Conservation (phyloP, 73 alveolate species). For the Paraurostyla sp. region DNA sequence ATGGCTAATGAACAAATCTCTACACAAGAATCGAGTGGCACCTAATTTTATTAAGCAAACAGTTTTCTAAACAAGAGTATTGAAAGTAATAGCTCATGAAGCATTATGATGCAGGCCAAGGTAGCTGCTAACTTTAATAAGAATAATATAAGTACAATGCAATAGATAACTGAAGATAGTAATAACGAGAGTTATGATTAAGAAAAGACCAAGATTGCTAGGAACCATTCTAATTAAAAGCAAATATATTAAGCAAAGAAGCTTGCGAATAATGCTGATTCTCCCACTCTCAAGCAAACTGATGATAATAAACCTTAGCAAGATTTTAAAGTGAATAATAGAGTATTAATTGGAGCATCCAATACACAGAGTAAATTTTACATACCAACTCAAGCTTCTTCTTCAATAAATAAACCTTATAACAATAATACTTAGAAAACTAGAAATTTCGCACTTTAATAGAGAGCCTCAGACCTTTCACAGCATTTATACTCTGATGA, state of each 20-base stretch:
- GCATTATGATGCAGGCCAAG: not conserved
- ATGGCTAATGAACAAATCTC: not conserved
- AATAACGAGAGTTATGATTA: not conserved
- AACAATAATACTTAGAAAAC: no score
- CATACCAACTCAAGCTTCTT: not conserved
- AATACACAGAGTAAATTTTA: slow-evolving; percentile 5
- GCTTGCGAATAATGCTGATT: no score
- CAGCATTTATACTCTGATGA: not conserved
- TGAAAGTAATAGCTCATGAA: slow-evolving; percentile 31
- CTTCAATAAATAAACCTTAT: no score
- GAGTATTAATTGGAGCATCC: not conserved
- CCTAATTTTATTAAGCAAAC: slow-evolving; percentile 19
- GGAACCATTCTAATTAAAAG: no score
- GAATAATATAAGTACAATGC: not conserved
- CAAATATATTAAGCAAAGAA: no score
- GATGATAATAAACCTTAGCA: not conserved
- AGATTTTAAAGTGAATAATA: not conserved
- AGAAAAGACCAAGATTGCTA: no score
- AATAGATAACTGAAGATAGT: not conserved
- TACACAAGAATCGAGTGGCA: slow-evolving; percentile 39
- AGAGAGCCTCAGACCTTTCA: not conserved
- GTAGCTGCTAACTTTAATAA: not conserved
- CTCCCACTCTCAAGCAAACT: not conserved
- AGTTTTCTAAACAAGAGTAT: slow-evolving; percentile 28
- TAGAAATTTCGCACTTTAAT: no score